Evolutionary conservation across 1,284 basidiomycete genomes (phyloP).

Genomic region (Rhodotorula sp.): DNA sequence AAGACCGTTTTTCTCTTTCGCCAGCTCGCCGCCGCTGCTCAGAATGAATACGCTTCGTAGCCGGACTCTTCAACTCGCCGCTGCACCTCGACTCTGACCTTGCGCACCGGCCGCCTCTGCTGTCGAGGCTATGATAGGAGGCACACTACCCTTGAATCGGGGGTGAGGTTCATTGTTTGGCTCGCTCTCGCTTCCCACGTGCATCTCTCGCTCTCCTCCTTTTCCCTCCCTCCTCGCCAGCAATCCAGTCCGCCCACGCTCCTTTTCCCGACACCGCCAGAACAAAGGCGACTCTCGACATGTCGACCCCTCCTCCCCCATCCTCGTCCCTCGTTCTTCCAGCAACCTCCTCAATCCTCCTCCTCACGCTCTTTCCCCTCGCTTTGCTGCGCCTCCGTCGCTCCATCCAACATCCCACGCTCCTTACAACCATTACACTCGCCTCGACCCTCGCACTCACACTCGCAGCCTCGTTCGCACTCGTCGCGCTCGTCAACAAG

Average conservation of each 20-base stretch:
- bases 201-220: background rate
- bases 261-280: background rate
- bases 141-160: background rate
- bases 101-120: no score
- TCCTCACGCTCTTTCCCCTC: slow-evolving; percentile 5
- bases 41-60: no score
- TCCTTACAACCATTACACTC: background rate
- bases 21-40: no score
- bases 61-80: no score
- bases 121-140: no score
- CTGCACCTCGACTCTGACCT: no score
- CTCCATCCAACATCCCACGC: no score
- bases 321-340: slow-evolving; percentile 6
- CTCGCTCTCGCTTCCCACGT: background rate
- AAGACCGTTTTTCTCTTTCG: no score
- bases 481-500: slow-evolving; percentile 11
- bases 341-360: slow-evolving; percentile 4
- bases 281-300: no score
- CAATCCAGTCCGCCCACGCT: background rate
- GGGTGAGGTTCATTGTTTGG: no score
- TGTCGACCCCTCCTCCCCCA: no score
- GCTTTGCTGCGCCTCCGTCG: background rate
- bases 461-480: background rate
- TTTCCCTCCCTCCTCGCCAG: background rate
- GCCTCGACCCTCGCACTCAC: background rate